These are phyloP conservation scores for Waltergamsia citrina DNA, from an alignment of 2,329 filamentous ascomycete species.

Conservation along the genomic window DNA sequence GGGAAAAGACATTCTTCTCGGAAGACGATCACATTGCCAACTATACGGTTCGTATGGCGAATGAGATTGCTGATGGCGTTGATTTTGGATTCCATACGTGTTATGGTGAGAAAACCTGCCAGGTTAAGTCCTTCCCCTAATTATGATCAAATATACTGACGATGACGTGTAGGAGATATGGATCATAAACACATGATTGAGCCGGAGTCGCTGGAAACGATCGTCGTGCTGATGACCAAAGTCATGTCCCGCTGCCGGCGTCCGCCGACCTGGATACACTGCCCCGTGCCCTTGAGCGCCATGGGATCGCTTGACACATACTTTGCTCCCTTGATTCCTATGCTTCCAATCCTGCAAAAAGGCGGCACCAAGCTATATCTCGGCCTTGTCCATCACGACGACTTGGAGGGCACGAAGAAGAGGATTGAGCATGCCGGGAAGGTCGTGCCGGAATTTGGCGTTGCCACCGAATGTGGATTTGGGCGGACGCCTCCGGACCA, in stretches of 20 bases:
- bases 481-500: not conserved
- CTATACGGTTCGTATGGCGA: not conserved
- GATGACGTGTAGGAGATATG: not conserved
- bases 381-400: not conserved
- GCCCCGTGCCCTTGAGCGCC: constrained; percentile 1
- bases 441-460: not conserved
- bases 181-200: not conserved
- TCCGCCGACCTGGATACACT: not conserved
- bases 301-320: not conserved
- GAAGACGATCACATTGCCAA: not conserved
- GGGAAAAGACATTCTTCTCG: not conserved
- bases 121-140: not conserved
- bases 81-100: not conserved
- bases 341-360: not conserved
- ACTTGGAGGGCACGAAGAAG: not conserved
- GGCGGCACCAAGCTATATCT: not conserved
- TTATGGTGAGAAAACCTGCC: too few species aligned
- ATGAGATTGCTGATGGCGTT: not conserved
- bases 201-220: not conserved
- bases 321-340: not conserved
- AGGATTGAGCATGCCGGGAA: not conserved
- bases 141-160: not conserved
- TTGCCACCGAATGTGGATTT: constrained; percentile 1
- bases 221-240: not conserved
- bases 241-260: not conserved